Evolutionary conservation across 257 asterid species (phyloP).

Genomic region (Prunella vulgaris): DNA sequence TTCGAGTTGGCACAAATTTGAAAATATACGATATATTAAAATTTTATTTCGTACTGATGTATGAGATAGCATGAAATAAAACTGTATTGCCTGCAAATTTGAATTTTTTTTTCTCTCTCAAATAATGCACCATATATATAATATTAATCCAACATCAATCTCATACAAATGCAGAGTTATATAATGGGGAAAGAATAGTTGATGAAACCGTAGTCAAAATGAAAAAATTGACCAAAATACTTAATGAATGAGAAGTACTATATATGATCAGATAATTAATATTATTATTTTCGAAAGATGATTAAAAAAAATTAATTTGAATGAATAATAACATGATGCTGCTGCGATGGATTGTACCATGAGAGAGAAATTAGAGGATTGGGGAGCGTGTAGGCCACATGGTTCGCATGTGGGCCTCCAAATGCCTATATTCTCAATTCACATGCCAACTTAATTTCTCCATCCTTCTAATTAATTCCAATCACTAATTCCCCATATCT

Average conservation of each 20-base stretch:
- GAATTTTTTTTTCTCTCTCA: no score
- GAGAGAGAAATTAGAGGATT: not conserved
- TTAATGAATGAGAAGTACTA: not conserved
- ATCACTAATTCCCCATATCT: not conserved
- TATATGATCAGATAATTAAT: not conserved
- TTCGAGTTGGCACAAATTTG: no score
- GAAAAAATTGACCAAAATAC: conserved; percentile 3
- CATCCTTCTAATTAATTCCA: not conserved
- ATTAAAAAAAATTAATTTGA: not conserved
- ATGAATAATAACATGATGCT: conserved; percentile 5
- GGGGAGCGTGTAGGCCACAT: conserved; percentile 28
- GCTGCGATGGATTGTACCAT: conserved; percentile 9
- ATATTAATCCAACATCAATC: no score
- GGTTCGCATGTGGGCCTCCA: conserved; percentile 34
- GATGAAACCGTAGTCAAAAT: conserved; percentile 8
- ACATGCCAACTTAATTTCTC: conserved; percentile 13
- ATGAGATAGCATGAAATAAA: no score
- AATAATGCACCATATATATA: no score
- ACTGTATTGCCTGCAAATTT: no score
- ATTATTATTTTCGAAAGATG: not conserved
- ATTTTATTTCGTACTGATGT: no score
- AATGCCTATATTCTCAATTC: conserved; percentile 27
- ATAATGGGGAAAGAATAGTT: not conserved
- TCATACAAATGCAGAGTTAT: no score
- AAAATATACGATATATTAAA: no score